These are phyloP conservation scores for Puccinia horiana DNA, from an alignment of 1,284 basidiomycete genomes.

Conservation along the genomic window DNA sequence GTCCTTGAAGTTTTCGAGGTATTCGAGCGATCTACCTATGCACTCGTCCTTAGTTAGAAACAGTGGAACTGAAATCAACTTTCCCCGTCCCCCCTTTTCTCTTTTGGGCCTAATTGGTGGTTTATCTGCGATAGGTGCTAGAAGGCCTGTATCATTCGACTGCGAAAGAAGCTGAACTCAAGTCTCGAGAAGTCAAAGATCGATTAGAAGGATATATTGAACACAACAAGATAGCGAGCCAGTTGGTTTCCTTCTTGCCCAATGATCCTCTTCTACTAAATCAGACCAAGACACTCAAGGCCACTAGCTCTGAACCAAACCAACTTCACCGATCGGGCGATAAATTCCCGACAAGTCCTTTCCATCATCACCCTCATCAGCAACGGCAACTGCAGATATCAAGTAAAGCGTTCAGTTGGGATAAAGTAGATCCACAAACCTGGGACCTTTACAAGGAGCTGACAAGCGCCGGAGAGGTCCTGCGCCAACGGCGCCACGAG, in stretches of 20 bases:
- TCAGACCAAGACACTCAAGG: neutral
- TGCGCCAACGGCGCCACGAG: constrained; percentile 18
- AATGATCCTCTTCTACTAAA: neutral
- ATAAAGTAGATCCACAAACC: neutral
- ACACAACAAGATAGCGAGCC: constrained; percentile 14
- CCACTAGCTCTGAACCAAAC: neutral
- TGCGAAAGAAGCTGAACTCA: constrained; percentile 17
- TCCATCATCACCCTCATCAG: neutral
- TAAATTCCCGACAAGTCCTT: neutral
- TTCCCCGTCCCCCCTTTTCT: neutral
- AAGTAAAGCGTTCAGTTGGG: neutral
- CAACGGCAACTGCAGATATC: neutral
- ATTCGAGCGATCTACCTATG: neutral
- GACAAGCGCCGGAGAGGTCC: constrained; percentile 3
- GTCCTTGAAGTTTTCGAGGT: constrained; percentile 17
- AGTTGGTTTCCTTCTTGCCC: neutral
- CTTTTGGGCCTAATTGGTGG: neutral
- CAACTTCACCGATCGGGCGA: neutral
- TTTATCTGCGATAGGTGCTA: neutral
- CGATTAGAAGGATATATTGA: constrained; percentile 22
- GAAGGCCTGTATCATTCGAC: constrained; percentile 18
- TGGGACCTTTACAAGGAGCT: constrained; percentile 9
- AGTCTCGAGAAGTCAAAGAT: constrained; percentile 24
- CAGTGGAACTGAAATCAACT: neutral
- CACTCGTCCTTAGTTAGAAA: neutral